phyloP scores from a whole-genome alignment of 805 yeast species.

The Monosporozyma aquatica region DNA sequence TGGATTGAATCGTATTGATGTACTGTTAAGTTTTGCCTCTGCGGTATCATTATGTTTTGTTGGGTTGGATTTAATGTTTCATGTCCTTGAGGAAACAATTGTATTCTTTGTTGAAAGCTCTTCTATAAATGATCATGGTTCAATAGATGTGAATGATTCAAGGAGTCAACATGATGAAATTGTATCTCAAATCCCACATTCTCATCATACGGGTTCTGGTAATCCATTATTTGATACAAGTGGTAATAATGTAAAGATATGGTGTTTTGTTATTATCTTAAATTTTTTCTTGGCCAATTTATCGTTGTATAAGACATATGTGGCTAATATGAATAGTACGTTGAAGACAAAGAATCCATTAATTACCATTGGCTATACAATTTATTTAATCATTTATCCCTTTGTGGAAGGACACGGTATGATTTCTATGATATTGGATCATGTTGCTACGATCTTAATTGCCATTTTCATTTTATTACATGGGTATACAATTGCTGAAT shows the following conservation, averaged over 20 bases:
- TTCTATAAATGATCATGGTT: background rate
- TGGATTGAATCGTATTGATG: constrained; percentile 88
- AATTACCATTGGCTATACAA: constrained; percentile 25
- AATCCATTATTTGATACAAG: constrained; percentile 1
- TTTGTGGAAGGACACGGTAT: constrained; percentile 10
- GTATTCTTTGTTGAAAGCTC: constrained; percentile 29
- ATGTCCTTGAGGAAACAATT: constrained; percentile 69
- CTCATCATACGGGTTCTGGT: constrained; percentile 22
- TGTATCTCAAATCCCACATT: constrained; percentile 27
- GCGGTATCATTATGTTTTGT: constrained; percentile 81
- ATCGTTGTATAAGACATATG: constrained; percentile 20
- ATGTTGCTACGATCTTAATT: constrained; percentile 21
- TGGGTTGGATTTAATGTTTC: constrained; percentile 82
- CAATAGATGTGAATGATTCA: background rate
- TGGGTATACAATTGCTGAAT: constrained; percentile 28
- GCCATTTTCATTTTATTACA: constrained; percentile 25
- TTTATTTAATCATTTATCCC: constrained; percentile 24
- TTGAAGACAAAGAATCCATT: constrained; percentile 29
- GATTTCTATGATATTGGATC: constrained; percentile 20
- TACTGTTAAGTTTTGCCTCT: constrained; percentile 77
- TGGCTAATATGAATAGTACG: constrained; percentile 23
- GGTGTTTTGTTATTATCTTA: constrained; percentile 20
- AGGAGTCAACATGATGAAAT: constrained; percentile 26
- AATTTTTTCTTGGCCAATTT: constrained; percentile 18
- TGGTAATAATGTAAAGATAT: constrained; percentile 13